Evolutionary conservation across 352 stramenopile species (phyloP).

Genomic region (Aphanomyces astaci): DNA sequence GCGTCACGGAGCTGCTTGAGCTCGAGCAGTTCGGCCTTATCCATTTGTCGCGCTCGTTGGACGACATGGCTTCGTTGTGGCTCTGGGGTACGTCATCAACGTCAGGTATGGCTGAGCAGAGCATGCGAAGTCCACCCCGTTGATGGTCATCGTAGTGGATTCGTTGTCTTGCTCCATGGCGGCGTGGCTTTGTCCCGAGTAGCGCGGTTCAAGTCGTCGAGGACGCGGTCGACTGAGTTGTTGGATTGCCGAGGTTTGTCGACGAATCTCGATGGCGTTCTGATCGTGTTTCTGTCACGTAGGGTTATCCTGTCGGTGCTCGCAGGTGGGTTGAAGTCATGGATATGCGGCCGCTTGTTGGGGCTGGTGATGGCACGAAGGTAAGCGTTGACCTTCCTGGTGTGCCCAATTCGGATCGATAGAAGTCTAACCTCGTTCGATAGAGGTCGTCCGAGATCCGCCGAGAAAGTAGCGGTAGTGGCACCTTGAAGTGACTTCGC

Average conservation of each 20-base stretch:
- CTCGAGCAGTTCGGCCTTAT: neutral
- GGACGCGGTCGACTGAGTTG: neutral
- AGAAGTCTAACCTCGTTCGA: neutral
- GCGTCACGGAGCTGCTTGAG: neutral
- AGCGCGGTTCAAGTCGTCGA: neutral
- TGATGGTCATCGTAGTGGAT: neutral
- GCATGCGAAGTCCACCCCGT: neutral
- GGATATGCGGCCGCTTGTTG: no score
- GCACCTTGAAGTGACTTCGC: neutral
- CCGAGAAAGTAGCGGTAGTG: neutral
- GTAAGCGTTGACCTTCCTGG: neutral
- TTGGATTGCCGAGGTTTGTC: no score
- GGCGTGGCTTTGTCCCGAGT: neutral
- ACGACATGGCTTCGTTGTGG: neutral
- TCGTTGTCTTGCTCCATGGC: neutral
- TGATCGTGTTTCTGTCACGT: neutral
- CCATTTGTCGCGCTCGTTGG: neutral
- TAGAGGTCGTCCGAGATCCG: neutral
- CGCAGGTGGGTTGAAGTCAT: neutral
- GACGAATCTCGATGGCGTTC: neutral
- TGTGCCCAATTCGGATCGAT: neutral
- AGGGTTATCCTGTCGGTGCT: neutral
- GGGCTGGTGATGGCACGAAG: neutral
- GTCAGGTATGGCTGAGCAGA: neutral
- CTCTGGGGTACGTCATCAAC: constrained; percentile 1